These are phyloP conservation scores for Exophiala sp. DNA, from an alignment of 2,329 filamentous ascomycete genomes.

Conservation along the genomic window DNA sequence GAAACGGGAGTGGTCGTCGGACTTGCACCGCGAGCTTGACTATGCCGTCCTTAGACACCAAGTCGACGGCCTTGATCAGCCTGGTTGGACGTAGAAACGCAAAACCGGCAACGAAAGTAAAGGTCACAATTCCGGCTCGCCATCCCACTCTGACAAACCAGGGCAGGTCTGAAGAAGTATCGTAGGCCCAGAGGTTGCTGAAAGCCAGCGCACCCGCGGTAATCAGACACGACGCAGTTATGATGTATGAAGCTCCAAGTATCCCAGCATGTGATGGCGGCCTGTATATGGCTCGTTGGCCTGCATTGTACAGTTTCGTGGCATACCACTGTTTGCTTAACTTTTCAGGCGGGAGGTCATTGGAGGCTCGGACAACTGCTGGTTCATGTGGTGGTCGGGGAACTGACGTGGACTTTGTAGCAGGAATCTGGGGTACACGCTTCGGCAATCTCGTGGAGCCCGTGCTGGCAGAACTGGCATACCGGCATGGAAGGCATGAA, in stretches of 20 bases:
- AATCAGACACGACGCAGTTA: slow-evolving; percentile 12
- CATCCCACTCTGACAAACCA: slow-evolving; percentile 16
- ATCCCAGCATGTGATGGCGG: slow-evolving; percentile 20
- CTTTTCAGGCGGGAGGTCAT: slow-evolving; percentile 7
- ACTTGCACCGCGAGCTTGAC: slow-evolving; percentile 19
- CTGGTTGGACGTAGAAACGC: slow-evolving; percentile 16
- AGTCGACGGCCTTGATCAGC: slow-evolving; percentile 18
- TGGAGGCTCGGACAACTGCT: neutral
- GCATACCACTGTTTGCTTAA: slow-evolving; percentile 18
- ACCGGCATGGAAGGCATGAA: slow-evolving; percentile 8
- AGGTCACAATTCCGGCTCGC: slow-evolving; percentile 16
- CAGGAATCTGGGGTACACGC: neutral
- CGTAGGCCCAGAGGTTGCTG: slow-evolving; percentile 12
- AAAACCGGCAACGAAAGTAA: slow-evolving; percentile 13
- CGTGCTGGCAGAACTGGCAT: slow-evolving; percentile 7
- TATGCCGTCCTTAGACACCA: slow-evolving; percentile 11
- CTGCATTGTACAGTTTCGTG: slow-evolving; percentile 16
- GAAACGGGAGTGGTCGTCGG: slow-evolving; percentile 18
- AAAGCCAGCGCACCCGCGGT: slow-evolving; percentile 16
- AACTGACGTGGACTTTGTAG: neutral
- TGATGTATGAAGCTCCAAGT: slow-evolving; percentile 15
- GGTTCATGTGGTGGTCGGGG: neutral
- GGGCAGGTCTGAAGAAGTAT: slow-evolving; percentile 6
- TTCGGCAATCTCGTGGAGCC: neutral
- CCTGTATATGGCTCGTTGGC: slow-evolving; percentile 16